phyloP scores from a whole-genome alignment of 2,329 filamentous ascomycete species.

The Xylaria sp. region DNA sequence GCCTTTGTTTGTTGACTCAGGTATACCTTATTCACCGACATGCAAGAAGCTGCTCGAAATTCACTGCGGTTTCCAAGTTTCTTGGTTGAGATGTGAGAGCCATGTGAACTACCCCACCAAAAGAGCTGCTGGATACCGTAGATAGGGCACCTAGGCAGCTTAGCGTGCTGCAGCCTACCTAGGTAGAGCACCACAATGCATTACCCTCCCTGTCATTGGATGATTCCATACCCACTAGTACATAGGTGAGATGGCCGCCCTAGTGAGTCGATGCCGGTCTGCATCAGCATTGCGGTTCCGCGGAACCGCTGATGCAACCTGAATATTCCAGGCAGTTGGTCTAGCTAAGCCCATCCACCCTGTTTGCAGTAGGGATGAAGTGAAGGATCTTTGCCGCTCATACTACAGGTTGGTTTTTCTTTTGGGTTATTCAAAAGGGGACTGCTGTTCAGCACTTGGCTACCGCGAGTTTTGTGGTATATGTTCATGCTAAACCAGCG shows the following conservation, averaged over 20 bases:
- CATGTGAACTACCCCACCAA: slow-evolving; percentile 25
- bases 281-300: not conserved
- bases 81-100: slow-evolving; percentile 3
- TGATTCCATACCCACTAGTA: not conserved
- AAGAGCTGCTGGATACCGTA: slow-evolving; percentile 1
- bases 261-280: slow-evolving; percentile 1
- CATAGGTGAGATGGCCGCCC: not conserved
- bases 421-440: too few relatives aligned
- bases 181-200: not conserved
- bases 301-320: not conserved
- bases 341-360: not conserved
- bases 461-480: too few relatives aligned
- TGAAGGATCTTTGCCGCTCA: too few relatives aligned
- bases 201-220: slow-evolving; percentile 20
- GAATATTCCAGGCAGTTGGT: not conserved
- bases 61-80: slow-evolving; percentile 1
- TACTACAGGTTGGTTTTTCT: too few relatives aligned
- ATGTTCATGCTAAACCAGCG: too few relatives aligned
- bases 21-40: not conserved
- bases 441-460: too few relatives aligned
- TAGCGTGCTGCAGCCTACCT: not conserved
- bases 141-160: not conserved
- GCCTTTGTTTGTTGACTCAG: not conserved
- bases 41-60: slow-evolving; percentile 9
- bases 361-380: not conserved